Percentiles rank a stretch among this genome's conserved stretches.
phyloP scores from a whole-genome alignment of 1,284 basidiomycete genomes.

The Ceratobasidium sp. region DNA sequence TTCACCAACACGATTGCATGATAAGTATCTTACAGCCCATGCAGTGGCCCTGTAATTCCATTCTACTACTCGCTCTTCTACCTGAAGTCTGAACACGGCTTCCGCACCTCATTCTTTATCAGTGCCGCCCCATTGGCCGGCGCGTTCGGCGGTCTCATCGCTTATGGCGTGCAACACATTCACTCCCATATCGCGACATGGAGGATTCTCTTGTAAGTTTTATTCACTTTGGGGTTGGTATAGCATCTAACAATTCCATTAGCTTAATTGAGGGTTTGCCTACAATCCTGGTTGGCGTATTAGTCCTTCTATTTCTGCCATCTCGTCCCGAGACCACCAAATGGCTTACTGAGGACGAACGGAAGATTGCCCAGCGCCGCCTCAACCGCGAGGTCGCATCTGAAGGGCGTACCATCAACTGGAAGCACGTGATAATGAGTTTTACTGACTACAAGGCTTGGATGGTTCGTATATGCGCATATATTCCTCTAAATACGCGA shows the following conservation, averaged over 20 bases:
- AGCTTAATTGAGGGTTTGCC: conserved; percentile 42
- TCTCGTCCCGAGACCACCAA: conserved; percentile 41
- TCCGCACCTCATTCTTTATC: conserved; percentile 41
- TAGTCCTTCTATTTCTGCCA: conserved; percentile 39
- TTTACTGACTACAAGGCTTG: conserved; percentile 34
- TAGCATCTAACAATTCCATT: not conserved
- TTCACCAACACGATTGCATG: not conserved
- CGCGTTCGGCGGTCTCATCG: conserved; percentile 43
- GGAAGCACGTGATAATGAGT: conserved; percentile 37
- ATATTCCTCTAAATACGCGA: too few species aligned
- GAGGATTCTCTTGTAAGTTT: conserved; percentile 41
- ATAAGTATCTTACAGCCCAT: not conserved
- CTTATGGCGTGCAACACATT: conserved; percentile 44
- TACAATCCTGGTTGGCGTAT: conserved; percentile 39
- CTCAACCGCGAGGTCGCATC: conserved; percentile 38
- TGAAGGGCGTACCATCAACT: conserved; percentile 28
- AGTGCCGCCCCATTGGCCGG: conserved; percentile 43
- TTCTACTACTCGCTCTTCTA: conserved; percentile 43
- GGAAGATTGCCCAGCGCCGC: conserved; percentile 38
- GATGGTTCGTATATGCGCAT: conserved; percentile 38
- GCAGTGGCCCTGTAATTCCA: conserved; percentile 41
- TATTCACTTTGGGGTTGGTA: not conserved
- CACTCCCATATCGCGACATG: conserved; percentile 39
- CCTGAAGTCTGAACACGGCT: conserved; percentile 41
- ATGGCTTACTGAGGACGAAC: conserved; percentile 42